These are phyloP conservation scores for Passiflora organensis DNA, from an alignment of 345 rosid species.

Conservation along the genomic window DNA sequence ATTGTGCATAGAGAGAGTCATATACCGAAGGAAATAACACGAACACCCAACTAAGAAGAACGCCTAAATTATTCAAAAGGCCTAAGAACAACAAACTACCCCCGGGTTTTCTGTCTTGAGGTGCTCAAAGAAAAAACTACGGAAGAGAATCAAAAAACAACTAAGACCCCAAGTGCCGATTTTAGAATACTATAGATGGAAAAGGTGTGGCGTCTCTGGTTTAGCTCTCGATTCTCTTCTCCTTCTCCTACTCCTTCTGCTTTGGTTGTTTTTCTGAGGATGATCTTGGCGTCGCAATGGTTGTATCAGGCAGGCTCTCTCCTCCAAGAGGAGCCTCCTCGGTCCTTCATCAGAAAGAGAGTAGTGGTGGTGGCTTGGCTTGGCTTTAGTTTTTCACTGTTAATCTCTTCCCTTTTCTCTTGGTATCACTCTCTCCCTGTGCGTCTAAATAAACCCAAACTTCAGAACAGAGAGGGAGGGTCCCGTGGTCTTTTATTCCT, in stretches of 20 bases:
- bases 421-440: not conserved
- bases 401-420: too few relatives aligned
- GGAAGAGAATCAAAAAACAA: too few relatives aligned
- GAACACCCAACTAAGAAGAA: not conserved
- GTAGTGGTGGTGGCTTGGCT: not conserved
- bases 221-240: conserved; percentile 26
- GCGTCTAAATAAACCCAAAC: not conserved
- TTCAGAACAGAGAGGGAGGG: not conserved
- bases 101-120: not conserved
- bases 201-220: not conserved
- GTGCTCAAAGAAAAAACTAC: not conserved
- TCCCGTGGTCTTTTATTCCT: conserved; percentile 30
- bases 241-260: too few relatives aligned
- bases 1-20: conserved; percentile 42
- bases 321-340: conserved; percentile 53
- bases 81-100: not conserved
- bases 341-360: conserved; percentile 42
- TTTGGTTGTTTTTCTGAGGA: conserved; percentile 4
- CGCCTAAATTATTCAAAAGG: not conserved
- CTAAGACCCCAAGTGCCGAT: conserved; percentile 5
- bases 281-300: conserved; percentile 4
- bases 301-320: conserved; percentile 56
- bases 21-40: too few relatives aligned
- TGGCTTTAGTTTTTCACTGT: too few relatives aligned
- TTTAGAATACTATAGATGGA: not conserved